Percentiles rank a stretch among this genome's conserved stretches.
Conservation (phyloP, 2,329 filamentous ascomycete genomes). For the Epichloe festucae region DNA sequence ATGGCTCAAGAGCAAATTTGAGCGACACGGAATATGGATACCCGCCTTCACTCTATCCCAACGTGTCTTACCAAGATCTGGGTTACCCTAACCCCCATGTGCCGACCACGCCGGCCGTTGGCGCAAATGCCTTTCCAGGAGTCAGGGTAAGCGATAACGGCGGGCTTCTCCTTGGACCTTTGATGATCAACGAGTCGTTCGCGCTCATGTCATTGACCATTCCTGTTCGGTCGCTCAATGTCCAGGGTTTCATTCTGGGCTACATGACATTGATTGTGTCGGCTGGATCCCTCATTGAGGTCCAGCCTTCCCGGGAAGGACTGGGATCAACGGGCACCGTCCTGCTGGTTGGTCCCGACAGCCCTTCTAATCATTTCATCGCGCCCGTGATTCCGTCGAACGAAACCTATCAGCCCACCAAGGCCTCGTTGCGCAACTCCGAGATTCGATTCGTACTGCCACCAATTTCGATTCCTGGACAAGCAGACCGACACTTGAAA, state of each 20-base stretch:
- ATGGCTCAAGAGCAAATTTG: conserved; percentile 47
- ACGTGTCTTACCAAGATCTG: conserved; percentile 51
- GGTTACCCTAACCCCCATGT: conserved; percentile 26
- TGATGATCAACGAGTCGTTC: conserved; percentile 57
- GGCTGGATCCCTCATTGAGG: conserved; percentile 48
- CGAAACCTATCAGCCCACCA: conserved; percentile 26
- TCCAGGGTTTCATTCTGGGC: conserved; percentile 51
- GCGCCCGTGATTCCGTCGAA: conserved; percentile 32
- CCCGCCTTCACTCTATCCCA: conserved; percentile 62
- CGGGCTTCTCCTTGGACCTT: conserved; percentile 64
- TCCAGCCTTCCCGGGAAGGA: conserved; percentile 53
- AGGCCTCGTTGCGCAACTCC: conserved; percentile 26
- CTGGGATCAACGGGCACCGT: conserved; percentile 57
- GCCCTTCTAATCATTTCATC: conserved; percentile 52
- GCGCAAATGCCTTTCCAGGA: conserved; percentile 36
- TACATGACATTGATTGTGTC: conserved; percentile 75
- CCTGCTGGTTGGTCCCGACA: conserved; percentile 55
- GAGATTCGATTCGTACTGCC: conserved; percentile 49
- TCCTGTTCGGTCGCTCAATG: conserved; percentile 54
- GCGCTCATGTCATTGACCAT: conserved; percentile 71
- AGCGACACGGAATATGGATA: conserved; percentile 54
- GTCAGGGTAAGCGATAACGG: conserved; percentile 35
- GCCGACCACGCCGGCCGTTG: conserved; percentile 27
- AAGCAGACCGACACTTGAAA: conserved; percentile 33
- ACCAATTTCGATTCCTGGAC: conserved; percentile 27